phyloP scores from a whole-genome alignment of 768 basidiomycete species.

The Filobasidium floriforme region DNA sequence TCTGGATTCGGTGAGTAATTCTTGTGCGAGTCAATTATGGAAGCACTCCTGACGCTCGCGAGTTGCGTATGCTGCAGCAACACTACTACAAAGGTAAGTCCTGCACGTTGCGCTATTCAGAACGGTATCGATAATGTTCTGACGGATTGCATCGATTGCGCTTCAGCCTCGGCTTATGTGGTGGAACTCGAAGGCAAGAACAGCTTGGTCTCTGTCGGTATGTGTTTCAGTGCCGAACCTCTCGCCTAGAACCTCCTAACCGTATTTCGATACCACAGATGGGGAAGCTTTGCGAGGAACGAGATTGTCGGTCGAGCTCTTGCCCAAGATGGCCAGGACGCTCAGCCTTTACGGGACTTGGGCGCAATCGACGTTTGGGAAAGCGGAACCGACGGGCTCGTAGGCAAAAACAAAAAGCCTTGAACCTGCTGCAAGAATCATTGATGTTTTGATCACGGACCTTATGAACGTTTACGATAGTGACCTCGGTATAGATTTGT shows the following conservation, averaged over 20 bases:
- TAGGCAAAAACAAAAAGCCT: neutral
- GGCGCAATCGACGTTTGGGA: constrained; percentile 34
- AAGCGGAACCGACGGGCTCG: neutral
- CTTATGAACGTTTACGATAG: too few species aligned
- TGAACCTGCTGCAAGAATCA: constrained; percentile 8
- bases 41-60: neutral
- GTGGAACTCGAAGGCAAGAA: constrained; percentile 35
- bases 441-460: too few species aligned
- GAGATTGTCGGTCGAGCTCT: constrained; percentile 38
- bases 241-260: neutral
- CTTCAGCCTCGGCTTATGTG: constrained; percentile 34
- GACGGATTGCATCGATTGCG: too few species aligned
- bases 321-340: constrained; percentile 35
- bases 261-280: constrained; percentile 24
- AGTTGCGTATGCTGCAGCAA: constrained; percentile 23
- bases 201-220: constrained; percentile 37
- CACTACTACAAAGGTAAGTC: constrained; percentile 41
- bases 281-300: constrained; percentile 39
- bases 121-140: too few species aligned
- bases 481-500: too few species aligned
- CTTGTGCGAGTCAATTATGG: too few species aligned
- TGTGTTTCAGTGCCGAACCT: neutral
- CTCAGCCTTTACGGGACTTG: constrained; percentile 35
- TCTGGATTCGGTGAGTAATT: constrained; percentile 29
- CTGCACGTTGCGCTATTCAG: too few species aligned